A percentile compares a stretch with the other conserved stretches of the same genome.
Evolutionary conservation across 306 rosid genomes (phyloP).

Genomic region (Citrullus colocynthis): DNA sequence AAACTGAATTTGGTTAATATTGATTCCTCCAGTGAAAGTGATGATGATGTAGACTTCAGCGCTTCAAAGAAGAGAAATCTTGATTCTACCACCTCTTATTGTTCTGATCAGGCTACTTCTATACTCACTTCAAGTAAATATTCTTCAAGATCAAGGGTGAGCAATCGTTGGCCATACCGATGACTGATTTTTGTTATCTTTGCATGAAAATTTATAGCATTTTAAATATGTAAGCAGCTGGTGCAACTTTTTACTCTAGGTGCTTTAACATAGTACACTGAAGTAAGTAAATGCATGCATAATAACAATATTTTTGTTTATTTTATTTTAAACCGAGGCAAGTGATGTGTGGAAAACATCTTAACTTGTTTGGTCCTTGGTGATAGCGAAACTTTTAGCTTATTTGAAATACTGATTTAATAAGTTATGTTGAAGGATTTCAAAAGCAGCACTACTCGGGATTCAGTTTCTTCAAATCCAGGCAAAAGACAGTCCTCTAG

Average conservation of each 20-base stretch:
- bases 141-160: conserved; percentile 36
- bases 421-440: conserved; percentile 34
- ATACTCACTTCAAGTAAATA: conserved; percentile 10
- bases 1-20: conserved; percentile 34
- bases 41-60: conserved; percentile 26
- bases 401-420: not conserved
- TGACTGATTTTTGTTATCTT: not conserved
- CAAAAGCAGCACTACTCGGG: conserved; percentile 47
- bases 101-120: conserved; percentile 6
- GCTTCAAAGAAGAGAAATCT: conserved; percentile 14
- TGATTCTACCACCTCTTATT: conserved; percentile 11
- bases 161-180: not conserved
- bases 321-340: not conserved
- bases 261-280: not conserved
- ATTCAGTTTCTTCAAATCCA: conserved; percentile 32
- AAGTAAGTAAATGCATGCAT: not conserved
- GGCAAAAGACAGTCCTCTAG: conserved; percentile 19
- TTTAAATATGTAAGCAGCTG: not conserved
- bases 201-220: not conserved
- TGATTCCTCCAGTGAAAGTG: conserved; percentile 61
- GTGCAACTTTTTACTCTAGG: not conserved
- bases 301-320: not conserved
- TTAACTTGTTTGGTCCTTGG: not conserved
- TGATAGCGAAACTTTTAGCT: not conserved
- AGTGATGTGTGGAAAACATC: not conserved